A percentile compares a stretch with the other conserved stretches of the same genome.
phyloP scores from a whole-genome alignment of 2,329 filamentous ascomycete genomes.

The Aschersonia sp. region DNA sequence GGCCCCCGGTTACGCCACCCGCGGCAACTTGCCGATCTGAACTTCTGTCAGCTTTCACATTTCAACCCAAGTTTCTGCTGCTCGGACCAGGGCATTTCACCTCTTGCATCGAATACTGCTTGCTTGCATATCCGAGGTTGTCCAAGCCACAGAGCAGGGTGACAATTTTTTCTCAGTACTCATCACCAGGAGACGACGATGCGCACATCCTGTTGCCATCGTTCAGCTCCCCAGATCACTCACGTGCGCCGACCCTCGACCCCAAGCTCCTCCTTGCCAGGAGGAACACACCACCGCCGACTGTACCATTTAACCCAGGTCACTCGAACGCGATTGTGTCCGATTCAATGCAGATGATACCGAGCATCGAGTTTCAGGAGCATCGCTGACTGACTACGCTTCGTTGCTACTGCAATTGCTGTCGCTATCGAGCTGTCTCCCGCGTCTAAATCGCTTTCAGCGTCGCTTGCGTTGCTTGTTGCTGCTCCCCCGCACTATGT shows the following conservation, averaged over 20 bases:
- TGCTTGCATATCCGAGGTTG: neutral
- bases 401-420: neutral
- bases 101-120: neutral
- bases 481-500: constrained; percentile 2
- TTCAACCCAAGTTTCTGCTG: neutral
- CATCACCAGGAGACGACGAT: neutral
- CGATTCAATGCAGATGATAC: too few species aligned
- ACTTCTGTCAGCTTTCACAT: neutral
- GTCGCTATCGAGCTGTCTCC: neutral
- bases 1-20: neutral
- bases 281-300: neutral
- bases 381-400: neutral
- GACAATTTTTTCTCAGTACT: too few species aligned
- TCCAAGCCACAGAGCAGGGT: too few species aligned
- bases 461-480: neutral
- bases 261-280: neutral
- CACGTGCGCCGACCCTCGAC: neutral
- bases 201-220: neutral
- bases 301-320: too few species aligned
- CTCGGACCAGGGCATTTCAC: neutral
- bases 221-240: neutral
- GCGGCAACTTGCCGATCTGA: neutral
- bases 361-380: too few species aligned
- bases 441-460: neutral
- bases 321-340: too few species aligned